A percentile compares a stretch with the other conserved stretches of the same genome.
phyloP scores from a whole-genome alignment of 1,284 basidiomycete species.

The Boletus nobilissimus region DNA sequence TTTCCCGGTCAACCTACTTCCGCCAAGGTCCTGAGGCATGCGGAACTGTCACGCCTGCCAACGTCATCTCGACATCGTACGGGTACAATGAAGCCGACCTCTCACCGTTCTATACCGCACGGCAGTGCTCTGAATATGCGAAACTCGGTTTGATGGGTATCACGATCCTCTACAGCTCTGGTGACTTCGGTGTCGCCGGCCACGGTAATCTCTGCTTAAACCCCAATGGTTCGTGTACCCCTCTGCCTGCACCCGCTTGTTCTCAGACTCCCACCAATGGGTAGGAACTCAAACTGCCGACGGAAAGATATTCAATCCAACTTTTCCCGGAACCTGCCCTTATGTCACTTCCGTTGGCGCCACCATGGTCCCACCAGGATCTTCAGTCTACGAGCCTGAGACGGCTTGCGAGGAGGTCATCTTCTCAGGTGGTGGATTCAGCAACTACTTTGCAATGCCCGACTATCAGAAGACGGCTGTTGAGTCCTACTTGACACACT shows the following conservation, averaged over 20 bases:
- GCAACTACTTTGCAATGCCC: slow-evolving; percentile 49
- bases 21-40: slow-evolving; percentile 49
- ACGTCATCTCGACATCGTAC: slow-evolving; percentile 60
- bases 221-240: neutral
- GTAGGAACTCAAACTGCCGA: neutral
- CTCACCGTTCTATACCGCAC: slow-evolving; percentile 51
- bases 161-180: slow-evolving; percentile 45
- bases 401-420: slow-evolving; percentile 43
- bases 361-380: neutral
- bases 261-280: neutral
- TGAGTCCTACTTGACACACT: slow-evolving; percentile 44
- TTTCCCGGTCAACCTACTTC: neutral
- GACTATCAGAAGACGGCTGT: slow-evolving; percentile 51
- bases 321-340: slow-evolving; percentile 7
- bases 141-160: slow-evolving; percentile 57
- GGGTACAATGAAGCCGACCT: slow-evolving; percentile 53
- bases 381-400: slow-evolving; percentile 37
- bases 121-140: slow-evolving; percentile 60
- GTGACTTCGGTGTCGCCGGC: slow-evolving; percentile 11
- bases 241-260: neutral
- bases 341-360: slow-evolving; percentile 11
- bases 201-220: neutral
- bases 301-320: slow-evolving; percentile 5
- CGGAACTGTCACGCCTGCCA: slow-evolving; percentile 50
- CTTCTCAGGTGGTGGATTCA: slow-evolving; percentile 58